Base-by-base conservation (phyloP, 495 filamentous ascomycete genomes). In the Penicillium alfredii region DNA sequence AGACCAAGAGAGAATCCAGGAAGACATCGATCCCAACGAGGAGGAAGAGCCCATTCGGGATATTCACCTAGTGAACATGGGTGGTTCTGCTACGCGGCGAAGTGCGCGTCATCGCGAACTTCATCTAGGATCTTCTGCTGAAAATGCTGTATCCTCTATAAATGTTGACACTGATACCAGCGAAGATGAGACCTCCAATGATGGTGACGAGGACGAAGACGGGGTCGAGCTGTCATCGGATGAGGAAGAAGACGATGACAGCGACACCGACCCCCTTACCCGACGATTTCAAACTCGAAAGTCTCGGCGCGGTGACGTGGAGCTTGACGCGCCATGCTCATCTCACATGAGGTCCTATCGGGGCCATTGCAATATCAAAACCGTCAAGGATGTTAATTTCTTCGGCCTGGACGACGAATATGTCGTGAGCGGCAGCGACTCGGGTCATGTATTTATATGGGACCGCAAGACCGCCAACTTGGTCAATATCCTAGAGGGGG, bases 371-470 rank as follows among this genome's bases (percentile, higher is more conserved):
- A 87, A 87, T 38, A 67, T 82, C 33, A 75, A 77, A 44, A 87
- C 82, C 0, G 79, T 86, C 34, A 87, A 87, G 45, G 82, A 87
- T 55, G 73, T 81, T 34, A 85, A 85, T 35, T 87, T 74, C 57
- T 83, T 77, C 35, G 82, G 82, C 0, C 56, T 82, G 32, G 59
- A 84, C 30, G 82, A 87, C 47, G 80, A 86, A 45, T 87, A 85
- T 43, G 80, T 87, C 3, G 80, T 86, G 8, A 80, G 74, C 33
- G 82, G 82, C 9, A 77, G 73, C 44, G 82, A 87, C 39, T 76
- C 70, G 19, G 82, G 82, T 0, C 71, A 86, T 46, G 34, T 86
- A 4, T 87, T 86, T 47, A 83, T 86, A 25, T 86, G 72, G 72
- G 80, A 86, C 34, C 73, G 71, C 38, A 76, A 81, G 38, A 80